phyloP scores from a whole-genome alignment of 2,329 filamentous ascomycete species.

The Alternaria consortialis region DNA sequence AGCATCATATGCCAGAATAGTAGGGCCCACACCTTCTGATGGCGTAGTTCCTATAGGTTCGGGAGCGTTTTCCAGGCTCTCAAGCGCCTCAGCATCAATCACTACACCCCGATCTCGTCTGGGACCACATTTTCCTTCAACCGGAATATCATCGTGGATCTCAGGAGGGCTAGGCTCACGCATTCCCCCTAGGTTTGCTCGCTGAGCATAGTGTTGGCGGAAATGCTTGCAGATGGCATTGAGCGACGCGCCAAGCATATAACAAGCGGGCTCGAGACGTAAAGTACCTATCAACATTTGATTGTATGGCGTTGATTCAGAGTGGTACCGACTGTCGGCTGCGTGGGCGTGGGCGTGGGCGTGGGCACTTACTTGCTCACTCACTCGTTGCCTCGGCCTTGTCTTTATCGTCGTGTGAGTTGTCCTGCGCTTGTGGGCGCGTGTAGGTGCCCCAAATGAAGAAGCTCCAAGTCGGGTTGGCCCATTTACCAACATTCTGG shows the following conservation, averaged over 20 bases:
- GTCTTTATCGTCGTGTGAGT: background rate
- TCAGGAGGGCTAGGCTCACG: background rate
- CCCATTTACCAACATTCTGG: background rate
- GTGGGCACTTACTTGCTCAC: background rate
- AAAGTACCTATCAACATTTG: slow-evolving; percentile 13
- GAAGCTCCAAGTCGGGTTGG: slow-evolving; percentile 12
- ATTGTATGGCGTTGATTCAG: slow-evolving; percentile 13
- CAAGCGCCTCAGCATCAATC: slow-evolving; percentile 12
- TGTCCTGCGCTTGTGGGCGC: background rate
- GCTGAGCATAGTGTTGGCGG: slow-evolving; percentile 4
- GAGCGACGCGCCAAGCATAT: slow-evolving; percentile 14
- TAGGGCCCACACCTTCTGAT: slow-evolving; percentile 4
- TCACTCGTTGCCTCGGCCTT: background rate
- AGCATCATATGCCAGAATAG: background rate
- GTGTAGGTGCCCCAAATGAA: slow-evolving; percentile 12
- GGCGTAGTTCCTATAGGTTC: slow-evolving; percentile 10
- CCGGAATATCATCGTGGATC: background rate
- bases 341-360: slow-evolving; percentile 8
- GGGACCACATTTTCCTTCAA: slow-evolving; percentile 10
- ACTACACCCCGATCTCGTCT: slow-evolving; percentile 10
- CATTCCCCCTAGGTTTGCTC: background rate
- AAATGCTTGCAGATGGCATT: slow-evolving; percentile 14
- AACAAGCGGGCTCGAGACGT: slow-evolving; percentile 5
- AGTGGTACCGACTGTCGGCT: slow-evolving; percentile 9
- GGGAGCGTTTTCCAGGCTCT: slow-evolving; percentile 12